Evolutionary conservation across 2,329 filamentous ascomycete genomes (phyloP), one percentile per base, ranked within the genome.

Genomic region (Diaporthe vexans): DNA sequence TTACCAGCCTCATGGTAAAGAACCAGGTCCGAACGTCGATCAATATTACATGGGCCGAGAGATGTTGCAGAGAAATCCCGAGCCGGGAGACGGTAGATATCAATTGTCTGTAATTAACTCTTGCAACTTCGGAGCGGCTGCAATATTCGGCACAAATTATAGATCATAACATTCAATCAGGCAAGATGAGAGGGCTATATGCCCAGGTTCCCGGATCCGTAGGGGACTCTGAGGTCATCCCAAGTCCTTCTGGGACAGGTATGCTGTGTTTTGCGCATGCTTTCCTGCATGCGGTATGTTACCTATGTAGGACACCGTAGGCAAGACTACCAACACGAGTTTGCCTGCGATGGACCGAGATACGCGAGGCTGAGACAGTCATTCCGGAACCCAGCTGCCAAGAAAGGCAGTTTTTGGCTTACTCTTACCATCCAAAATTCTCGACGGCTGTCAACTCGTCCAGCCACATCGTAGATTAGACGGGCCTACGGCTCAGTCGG

Each of bases 1-100:
- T 67, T 67, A 67, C 63, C 63, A 67, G 63, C 63, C 63, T 67
- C 63, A 67, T 67, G 26, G 17, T 52, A 37, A 52, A 67, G 46
- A 52, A 3, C 63, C 63, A 52, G 13, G 8, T 67, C 46, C 21
- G 2, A 11, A 52, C 29, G 21, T 67, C 63, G 46, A 67, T 67
- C 63, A 67, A 52, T 37, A 24, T 52, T 9, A 33, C 46, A 67
- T 67, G 8, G 29, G 43, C 24, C 11, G 29, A 26, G 51, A 52
- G 29, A 37, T 37, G 13, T 33, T 67, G 21, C 6, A 40, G 29
- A 37, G 63, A 52, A 37, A 26, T 9, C n/a, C 46, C 46, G 63
- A 52, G 46, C 46, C 63, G 63, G 46, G 29, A 9, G 46, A 52
- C 29, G 46, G 46, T 37, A 67, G 13, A 67, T 67, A 67, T 52